Evolutionary conservation across 352 stramenopile species (phyloP), one percentile per base, ranked within the genome.

Genomic region (Phytophthora tentaculata): DNA sequence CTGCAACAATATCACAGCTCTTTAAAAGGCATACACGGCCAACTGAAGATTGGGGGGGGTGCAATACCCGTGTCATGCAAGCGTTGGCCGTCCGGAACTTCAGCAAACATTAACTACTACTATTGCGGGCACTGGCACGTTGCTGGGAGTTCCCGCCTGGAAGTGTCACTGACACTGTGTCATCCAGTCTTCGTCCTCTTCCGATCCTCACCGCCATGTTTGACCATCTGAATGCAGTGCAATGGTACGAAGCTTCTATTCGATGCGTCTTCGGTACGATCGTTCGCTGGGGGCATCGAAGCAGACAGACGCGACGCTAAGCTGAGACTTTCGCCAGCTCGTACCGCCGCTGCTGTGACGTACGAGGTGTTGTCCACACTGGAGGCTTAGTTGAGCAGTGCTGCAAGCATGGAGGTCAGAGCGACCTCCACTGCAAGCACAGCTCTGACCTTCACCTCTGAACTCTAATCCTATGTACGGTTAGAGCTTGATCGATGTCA

Each of bases 361-460:
- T 47, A 64, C 62, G 22, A 39, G 43, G 19, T 62, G 54, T 69
- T 53, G 62, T 59, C 55, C 62, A 70, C 62, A 68, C 39, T 49
- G 32, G n/a, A 43, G 44, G 35, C 44, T 37, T 29, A 45, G 55
- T 1, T 3, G 14, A 20, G 24, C 12, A 53, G 4, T 32, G 26
- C n/a, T n/a, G n/a, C n/a, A n/a, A n/a, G n/a, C n/a, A n/a, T n/a
- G n/a, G n/a, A n/a, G n/a, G n/a, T n/a, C n/a, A n/a, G n/a, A n/a
- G n/a, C n/a, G n/a, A n/a, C n/a, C n/a, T n/a, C n/a, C n/a, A n/a
- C 4, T 32, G 26, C 26, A 32, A 8, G 26, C 26, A 8, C 26
- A 32, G 26, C 26, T 32, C 26, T 32, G 26, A 8, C 26, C 26
- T 32, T 32, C 26, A 32, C n/a, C n/a, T n/a, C n/a, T n/a, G n/a